phyloP scores from a whole-genome alignment of 192 early-diverging fungal genomes.

The Chytriomyces sp. region DNA sequence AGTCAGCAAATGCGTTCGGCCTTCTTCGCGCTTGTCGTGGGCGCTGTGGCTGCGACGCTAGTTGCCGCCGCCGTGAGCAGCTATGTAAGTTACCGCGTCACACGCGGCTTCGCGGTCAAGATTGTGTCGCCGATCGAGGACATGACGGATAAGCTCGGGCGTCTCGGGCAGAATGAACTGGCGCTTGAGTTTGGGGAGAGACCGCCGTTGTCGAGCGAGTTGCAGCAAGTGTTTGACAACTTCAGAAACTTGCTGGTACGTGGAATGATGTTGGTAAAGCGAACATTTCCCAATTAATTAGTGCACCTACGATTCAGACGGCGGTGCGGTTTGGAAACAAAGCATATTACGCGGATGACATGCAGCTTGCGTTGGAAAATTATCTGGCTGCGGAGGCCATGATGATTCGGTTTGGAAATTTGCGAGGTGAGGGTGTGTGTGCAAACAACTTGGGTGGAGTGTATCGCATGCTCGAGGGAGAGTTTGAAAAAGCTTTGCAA shows the following conservation, averaged over 20 bases:
- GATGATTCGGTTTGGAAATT: conserved; percentile 31
- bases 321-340: conserved; percentile 41
- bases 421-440: conserved; percentile 34
- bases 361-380: conserved; percentile 29
- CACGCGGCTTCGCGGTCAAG: background rate
- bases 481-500: conserved; percentile 15
- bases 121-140: background rate
- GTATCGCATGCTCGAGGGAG: conserved; percentile 34
- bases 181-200: background rate
- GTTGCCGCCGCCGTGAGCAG: background rate
- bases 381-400: conserved; percentile 35
- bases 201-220: background rate
- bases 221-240: background rate
- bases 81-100: background rate
- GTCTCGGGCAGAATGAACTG: background rate
- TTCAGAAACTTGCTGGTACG: background rate
- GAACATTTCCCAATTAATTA: background rate
- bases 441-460: conserved; percentile 38
- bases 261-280: background rate
- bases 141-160: background rate
- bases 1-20: background rate
- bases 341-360: conserved; percentile 39
- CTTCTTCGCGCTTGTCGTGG: background rate
- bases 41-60: background rate
- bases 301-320: background rate